Evolutionary conservation across 345 rosid species (phyloP).

Genomic region (Atalantia buxifolia): DNA sequence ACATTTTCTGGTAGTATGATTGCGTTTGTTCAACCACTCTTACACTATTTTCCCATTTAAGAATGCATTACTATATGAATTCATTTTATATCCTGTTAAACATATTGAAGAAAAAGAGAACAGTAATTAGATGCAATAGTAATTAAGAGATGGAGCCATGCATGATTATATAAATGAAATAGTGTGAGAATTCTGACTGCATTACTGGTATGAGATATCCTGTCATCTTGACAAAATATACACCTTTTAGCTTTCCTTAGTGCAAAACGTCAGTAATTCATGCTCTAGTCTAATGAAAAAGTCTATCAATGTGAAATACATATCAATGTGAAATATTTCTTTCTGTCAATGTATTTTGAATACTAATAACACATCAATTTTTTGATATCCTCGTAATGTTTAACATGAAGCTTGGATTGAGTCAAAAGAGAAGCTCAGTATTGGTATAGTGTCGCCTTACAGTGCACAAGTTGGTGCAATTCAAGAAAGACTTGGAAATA

Average conservation of each 20-base stretch:
- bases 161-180: not conserved
- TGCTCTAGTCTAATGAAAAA: not conserved
- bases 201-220: not conserved
- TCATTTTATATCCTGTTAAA: not conserved
- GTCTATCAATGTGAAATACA: not conserved
- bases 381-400: not conserved
- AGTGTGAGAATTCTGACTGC: not conserved
- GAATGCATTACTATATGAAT: not conserved
- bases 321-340: not conserved
- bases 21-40: not conserved
- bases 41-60: not conserved
- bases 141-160: not conserved
- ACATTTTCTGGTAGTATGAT: not conserved
- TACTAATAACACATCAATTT: not conserved
- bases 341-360: not conserved
- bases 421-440: conserved; percentile 24
- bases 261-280: not conserved
- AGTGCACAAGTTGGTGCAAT: conserved; percentile 37
- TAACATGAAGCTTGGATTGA: conserved; percentile 26
- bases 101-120: not conserved
- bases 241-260: not conserved
- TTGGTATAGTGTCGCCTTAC: conserved; percentile 48
- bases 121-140: not conserved
- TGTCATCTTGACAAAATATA: not conserved
- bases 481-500: conserved; percentile 22